Evolutionary conservation across 2,329 filamentous ascomycete species (phyloP), one percentile per base, ranked within the genome.

Genomic region (Cytospora paraplurivora): DNA sequence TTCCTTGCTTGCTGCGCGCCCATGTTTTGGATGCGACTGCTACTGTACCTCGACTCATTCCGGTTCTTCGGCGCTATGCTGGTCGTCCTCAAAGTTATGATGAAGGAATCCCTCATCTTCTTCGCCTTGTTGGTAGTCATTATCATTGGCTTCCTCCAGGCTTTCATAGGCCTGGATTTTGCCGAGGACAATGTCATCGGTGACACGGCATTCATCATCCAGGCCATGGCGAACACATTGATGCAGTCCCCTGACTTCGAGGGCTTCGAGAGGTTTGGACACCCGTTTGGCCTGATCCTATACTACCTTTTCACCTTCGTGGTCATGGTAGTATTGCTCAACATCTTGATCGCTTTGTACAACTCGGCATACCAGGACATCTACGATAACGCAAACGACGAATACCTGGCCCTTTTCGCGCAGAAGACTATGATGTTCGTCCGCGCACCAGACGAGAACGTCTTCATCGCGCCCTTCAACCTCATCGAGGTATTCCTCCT

Each of bases 301-400:
- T 99, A 99, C 80, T 99, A 99, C 79, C 86, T 96, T 73, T 99
- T 97, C 76, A 96, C 94, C 19, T 99, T 99, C 72, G 88, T 98
- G 47, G 91, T 99, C 71, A 97, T 97, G 90, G 93, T 86, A 32
- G 79, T 99, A 62, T 82, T 98, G 33, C 86, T 99, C 69, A 99
- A 99, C 75, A 92, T 99, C 70, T 86, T 99, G 63, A 98, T 99
- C 72, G 95, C 95, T 0, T 86, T 99, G 7, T 99, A 97, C 81
- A 98, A 98, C 78, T 94, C 89, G 54, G 93, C 95, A 1, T 98
- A 99, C 74, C 91, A 96, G 72, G 93, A 97, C 75, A 96, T 97
- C 65, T 96, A 93, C 71, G 88, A 91, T 53, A 93, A 99, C 72
- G 93, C 95, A 5, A 90, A 92, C 68, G 95, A 99, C 75, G 95